Percentiles rank a stretch among this genome's conserved stretches.
Evolutionary conservation across 1,284 basidiomycete genomes (phyloP).

Genomic region (Rhodotorula sp.): DNA sequence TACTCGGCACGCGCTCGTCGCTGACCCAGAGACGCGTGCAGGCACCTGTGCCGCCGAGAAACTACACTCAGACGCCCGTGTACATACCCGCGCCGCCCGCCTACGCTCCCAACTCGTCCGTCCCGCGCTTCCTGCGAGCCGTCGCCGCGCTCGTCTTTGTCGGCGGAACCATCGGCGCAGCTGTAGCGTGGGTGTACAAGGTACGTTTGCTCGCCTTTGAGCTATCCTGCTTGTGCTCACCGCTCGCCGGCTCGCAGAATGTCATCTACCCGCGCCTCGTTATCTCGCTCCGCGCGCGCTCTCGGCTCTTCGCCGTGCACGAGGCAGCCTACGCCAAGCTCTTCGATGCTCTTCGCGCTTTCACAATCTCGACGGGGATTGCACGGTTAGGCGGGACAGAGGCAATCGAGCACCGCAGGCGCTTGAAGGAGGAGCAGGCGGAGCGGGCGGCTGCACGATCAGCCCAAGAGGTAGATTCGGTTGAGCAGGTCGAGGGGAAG

Average conservation of each 20-base stretch:
- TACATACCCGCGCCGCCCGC: conserved; percentile 7
- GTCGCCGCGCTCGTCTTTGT: conserved; percentile 23
- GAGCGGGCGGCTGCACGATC: neutral
- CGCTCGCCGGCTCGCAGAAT: neutral
- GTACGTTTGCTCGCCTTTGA: conserved; percentile 14
- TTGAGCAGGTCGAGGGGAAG: neutral
- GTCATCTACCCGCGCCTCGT: conserved; percentile 24
- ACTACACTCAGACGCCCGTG: conserved; percentile 2
- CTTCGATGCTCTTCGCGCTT: neutral
- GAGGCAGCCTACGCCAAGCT: conserved; percentile 2
- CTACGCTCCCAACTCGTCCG: conserved; percentile 33
- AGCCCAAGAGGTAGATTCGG: neutral
- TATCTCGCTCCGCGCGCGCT: conserved; percentile 19
- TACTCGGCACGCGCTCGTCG: neutral
- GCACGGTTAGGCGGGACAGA: conserved; percentile 8
- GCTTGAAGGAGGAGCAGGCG: neutral
- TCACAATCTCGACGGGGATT: neutral
- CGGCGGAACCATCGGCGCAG: conserved; percentile 21
- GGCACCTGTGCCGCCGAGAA: conserved; percentile 12
- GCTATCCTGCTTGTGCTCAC: neutral
- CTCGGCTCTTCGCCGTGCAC: conserved; percentile 6
- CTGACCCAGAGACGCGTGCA: neutral
- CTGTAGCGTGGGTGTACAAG: conserved; percentile 30
- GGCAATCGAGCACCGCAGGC: conserved; percentile 13
- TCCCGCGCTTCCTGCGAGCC: conserved; percentile 30